Evolutionary conservation across 352 stramenopile genomes (phyloP).

Genomic region (Pythium sukuiense): DNA sequence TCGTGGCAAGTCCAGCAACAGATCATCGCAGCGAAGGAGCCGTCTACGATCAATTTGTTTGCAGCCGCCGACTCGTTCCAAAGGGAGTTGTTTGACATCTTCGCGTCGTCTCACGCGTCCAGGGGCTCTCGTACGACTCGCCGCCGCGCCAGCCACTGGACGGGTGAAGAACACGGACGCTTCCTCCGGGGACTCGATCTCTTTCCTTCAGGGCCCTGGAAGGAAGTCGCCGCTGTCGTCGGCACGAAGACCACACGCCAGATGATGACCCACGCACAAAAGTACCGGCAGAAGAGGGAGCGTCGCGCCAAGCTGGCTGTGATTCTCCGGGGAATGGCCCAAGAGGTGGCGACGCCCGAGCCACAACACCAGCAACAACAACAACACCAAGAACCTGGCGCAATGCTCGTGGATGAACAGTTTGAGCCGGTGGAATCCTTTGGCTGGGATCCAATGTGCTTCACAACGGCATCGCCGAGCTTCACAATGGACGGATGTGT

Average conservation of each 20-base stretch:
- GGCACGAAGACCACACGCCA: slow-evolving; percentile 49
- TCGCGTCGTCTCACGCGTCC: background rate
- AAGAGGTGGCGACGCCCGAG: background rate
- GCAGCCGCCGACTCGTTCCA: background rate
- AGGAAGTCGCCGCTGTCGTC: slow-evolving; percentile 48
- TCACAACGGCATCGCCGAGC: background rate
- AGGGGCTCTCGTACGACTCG: background rate
- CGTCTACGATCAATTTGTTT: background rate
- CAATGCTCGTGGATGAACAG: background rate
- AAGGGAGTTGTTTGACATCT: background rate
- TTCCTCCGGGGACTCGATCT: slow-evolving; percentile 50
- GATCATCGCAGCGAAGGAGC: slow-evolving; percentile 7
- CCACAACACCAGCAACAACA: background rate
- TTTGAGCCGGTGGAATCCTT: background rate
- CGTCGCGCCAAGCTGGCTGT: slow-evolving; percentile 8
- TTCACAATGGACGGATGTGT: background rate
- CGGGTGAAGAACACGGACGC: slow-evolving; percentile 50
- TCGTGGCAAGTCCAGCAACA: slow-evolving; percentile 18
- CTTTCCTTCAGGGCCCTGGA: slow-evolving; percentile 49
- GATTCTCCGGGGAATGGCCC: slow-evolving; percentile 1
- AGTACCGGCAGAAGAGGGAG: slow-evolving; percentile 37
- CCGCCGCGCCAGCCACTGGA: slow-evolving; percentile 27
- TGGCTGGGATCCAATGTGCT: background rate
- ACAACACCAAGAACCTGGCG: background rate
- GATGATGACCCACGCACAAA: slow-evolving; percentile 60